phyloP scores from a whole-genome alignment of 495 filamentous ascomycete species.

The Mycothermus thermophilus region DNA sequence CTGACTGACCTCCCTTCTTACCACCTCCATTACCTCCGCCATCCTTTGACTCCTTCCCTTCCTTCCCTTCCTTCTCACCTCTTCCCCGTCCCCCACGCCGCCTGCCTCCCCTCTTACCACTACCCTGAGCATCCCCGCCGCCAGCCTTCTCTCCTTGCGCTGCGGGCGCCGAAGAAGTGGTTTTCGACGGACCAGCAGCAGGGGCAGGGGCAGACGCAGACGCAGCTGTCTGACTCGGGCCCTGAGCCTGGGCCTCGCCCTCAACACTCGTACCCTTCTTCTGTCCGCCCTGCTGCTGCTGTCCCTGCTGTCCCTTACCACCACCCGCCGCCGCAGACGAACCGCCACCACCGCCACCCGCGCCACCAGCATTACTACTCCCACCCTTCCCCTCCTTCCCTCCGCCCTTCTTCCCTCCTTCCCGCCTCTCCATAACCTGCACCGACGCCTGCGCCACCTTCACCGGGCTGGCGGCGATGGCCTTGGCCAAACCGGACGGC shows the following conservation, averaged over 20 bases:
- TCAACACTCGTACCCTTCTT: too few species aligned
- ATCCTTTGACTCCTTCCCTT: conserved; percentile 7
- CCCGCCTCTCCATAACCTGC: conserved; percentile 72
- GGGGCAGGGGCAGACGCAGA: not conserved
- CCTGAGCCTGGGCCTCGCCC: too few species aligned
- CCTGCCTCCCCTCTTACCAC: conserved; percentile 3
- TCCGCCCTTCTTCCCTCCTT: conserved; percentile 22
- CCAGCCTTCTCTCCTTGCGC: conserved; percentile 8
- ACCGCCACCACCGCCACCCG: not conserved
- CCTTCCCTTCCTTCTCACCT: conserved; percentile 9
- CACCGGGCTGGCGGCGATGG: conserved; percentile 68
- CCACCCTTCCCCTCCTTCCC: conserved; percentile 2
- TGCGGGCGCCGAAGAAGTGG: not conserved
- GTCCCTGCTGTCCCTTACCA: too few species aligned
- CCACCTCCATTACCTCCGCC: conserved; percentile 4
- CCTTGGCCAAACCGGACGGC: conserved; percentile 53
- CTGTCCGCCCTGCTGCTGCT: too few species aligned
- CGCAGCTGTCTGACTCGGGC: too few species aligned
- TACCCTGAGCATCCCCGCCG: conserved; percentile 5
- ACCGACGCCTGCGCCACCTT: conserved; percentile 72
- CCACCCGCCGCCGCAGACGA: not conserved
- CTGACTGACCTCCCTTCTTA: conserved; percentile 1
- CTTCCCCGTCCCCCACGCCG: conserved; percentile 13
- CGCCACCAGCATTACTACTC: conserved; percentile 4
- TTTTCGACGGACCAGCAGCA: not conserved